Base-by-base conservation (phyloP, 345 rosid species). In the Citrus medica region DNA sequence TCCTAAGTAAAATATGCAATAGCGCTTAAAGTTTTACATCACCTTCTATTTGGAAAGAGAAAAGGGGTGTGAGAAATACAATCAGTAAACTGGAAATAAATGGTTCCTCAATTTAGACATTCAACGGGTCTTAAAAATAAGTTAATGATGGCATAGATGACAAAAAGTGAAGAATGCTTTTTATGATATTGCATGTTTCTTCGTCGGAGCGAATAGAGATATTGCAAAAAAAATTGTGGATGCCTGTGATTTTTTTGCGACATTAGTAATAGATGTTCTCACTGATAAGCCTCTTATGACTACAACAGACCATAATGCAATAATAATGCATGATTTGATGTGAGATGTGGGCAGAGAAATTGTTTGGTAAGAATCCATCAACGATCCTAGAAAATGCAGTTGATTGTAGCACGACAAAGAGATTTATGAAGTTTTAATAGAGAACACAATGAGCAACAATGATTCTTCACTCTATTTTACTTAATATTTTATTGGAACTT, bases 261-360 rank as follows among this genome's bases (percentile, higher is more conserved):
- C 22, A 10, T 16, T n/a, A 7, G 80, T 78, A 14, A 46, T 81
- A 17, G n/a, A 6, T 0, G 69, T 40, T 37, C 78, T 77, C 10
- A 12, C 42, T 3, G 55, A 51, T 16, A 67, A 46, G 48, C 73
- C 78, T 73, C 73, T 81, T 27, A 51, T 73, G 10, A 76, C 22
- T 10, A 67, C 65, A 32, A 10, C 40, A 19, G 40, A 58, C 46
- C 27, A 67, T 35, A 48, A 56, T 6, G 62, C 51, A 24, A 73
- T 38, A 70, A 62, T 66, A 76, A 78, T 71, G 81, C 71, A 53
- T 78, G 87, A 85, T 80, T 80, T 84, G 79, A 63, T 87, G 46
- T 82, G 82, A 77, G 85, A 82, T 3, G 80, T 87, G 90, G 87
- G 85, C 3, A 27, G 79, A 35, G 80, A 80, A 25, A 79, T 85